A percentile compares a stretch with the other conserved stretches of the same genome.
These are phyloP conservation scores for Gossypium schwendimanii DNA, from an alignment of 441 rosid genomes.

Conservation along the genomic window DNA sequence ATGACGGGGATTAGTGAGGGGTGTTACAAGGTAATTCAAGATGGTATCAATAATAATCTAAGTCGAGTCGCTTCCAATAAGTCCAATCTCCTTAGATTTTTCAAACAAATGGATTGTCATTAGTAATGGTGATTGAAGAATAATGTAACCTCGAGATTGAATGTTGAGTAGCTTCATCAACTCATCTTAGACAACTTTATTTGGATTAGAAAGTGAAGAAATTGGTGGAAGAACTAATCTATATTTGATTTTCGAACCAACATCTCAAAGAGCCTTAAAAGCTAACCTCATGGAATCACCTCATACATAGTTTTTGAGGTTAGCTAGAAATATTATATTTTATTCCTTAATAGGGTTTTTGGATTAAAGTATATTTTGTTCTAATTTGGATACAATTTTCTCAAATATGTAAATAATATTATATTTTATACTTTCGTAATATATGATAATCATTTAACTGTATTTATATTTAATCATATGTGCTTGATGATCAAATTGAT, in stretches of 20 bases:
- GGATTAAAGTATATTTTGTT: too few relatives aligned
- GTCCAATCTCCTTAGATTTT: constrained; percentile 31
- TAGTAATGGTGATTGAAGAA: constrained; percentile 36
- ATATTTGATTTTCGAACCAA: constrained; percentile 34
- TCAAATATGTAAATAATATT: too few relatives aligned
- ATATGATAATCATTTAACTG: too few relatives aligned
- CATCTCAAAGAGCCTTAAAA: constrained; percentile 20
- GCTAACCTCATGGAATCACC: constrained; percentile 24
- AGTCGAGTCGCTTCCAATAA: constrained; percentile 28
- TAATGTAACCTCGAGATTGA: constrained; percentile 34
- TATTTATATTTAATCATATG: too few relatives aligned
- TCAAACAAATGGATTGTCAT: constrained; percentile 32
- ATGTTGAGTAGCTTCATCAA: constrained; percentile 21
- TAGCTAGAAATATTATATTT: too few relatives aligned
- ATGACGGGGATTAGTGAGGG: too few relatives aligned
- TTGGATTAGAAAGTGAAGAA: constrained; percentile 24
- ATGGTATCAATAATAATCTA: constrained; percentile 38
- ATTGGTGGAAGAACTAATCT: constrained; percentile 31
- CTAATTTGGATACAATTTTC: too few relatives aligned
- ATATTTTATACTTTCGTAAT: too few relatives aligned
- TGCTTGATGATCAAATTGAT: too few relatives aligned
- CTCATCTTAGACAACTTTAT: constrained; percentile 18
- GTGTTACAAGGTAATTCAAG: constrained; percentile 21
- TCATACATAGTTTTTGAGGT: too few relatives aligned
- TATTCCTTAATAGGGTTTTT: too few relatives aligned